Evolutionary conservation across 768 basidiomycete species (phyloP).

Genomic region (Suillus fuscotomentosus): DNA sequence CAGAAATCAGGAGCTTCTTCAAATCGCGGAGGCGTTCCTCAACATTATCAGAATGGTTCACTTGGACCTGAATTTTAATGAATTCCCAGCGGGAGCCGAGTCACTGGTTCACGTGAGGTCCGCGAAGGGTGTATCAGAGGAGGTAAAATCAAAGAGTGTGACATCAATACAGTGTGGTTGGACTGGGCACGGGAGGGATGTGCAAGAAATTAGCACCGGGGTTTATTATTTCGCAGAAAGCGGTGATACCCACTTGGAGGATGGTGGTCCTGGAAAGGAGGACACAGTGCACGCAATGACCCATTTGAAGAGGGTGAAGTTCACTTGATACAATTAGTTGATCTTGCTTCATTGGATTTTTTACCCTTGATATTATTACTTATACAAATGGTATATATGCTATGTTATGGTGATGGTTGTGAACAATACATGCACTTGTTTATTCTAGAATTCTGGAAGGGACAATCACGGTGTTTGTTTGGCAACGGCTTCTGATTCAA

Average conservation of each 20-base stretch:
- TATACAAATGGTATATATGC: not conserved
- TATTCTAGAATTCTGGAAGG: not conserved
- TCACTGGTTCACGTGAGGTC: constrained; percentile 12
- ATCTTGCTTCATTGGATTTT: not conserved
- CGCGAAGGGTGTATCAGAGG: not conserved
- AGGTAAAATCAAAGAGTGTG: not conserved
- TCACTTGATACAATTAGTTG: not conserved
- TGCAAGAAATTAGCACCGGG: constrained; percentile 7
- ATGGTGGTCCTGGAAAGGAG: not conserved
- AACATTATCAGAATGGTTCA: constrained; percentile 38
- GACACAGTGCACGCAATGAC: not conserved
- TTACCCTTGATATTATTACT: not conserved
- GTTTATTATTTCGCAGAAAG: constrained; percentile 14
- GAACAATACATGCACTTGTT: not conserved
- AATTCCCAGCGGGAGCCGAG: constrained; percentile 18
- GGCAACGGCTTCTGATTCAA: constrained; percentile 26
- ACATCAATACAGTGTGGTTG: not conserved
- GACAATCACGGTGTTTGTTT: constrained; percentile 12
- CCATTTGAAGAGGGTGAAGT: constrained; percentile 13
- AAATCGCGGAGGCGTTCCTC: constrained; percentile 27
- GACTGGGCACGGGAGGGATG: constrained; percentile 16
- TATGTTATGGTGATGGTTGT: not conserved
- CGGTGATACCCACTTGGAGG: not conserved
- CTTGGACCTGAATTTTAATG: constrained; percentile 36
- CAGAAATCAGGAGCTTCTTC: constrained; percentile 37